Evolutionary conservation across 768 basidiomycete species (phyloP).

Genomic region (Rhodocollybia butyracea): DNA sequence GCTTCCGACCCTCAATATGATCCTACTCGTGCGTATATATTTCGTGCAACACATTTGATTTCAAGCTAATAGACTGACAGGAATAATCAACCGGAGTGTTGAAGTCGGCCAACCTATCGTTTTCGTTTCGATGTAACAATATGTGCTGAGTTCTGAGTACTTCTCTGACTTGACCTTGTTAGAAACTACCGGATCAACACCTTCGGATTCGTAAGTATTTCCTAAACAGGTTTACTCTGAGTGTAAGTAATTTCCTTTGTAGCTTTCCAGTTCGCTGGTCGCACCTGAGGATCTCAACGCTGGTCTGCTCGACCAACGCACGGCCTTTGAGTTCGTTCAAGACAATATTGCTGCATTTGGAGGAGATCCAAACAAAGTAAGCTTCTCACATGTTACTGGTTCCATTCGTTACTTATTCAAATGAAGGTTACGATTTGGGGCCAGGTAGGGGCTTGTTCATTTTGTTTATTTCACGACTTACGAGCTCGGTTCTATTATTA

Average conservation of each 20-base stretch:
- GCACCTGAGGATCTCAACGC: conserved; percentile 50
- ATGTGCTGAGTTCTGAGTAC: not conserved
- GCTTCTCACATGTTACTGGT: not conserved
- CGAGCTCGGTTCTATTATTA: no score
- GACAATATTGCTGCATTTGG: conserved; percentile 67
- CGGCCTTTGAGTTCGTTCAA: conserved; percentile 57
- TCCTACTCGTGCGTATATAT: conserved; percentile 39
- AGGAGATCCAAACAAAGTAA: conserved; percentile 55
- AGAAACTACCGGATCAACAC: conserved; percentile 59
- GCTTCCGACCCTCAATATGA: conserved; percentile 39
- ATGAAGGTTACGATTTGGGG: conserved; percentile 58
- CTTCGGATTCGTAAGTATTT: conserved; percentile 47
- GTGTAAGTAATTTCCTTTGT: not conserved
- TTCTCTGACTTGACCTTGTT: not conserved
- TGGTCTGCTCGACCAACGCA: conserved; percentile 58
- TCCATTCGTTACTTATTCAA: not conserved
- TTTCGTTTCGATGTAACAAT: conserved; percentile 48
- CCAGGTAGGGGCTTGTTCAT: conserved; percentile 29
- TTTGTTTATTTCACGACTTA: not conserved
- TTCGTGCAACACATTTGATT: not conserved
- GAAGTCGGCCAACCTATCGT: conserved; percentile 48
- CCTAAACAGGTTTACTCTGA: not conserved
- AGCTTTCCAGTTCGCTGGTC: conserved; percentile 47
- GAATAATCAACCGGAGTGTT: conserved; percentile 46
- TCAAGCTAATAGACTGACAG: conserved; percentile 23